Base-by-base conservation (phyloP, 106 monocot species). In the Dendrobium nobile region DNA sequence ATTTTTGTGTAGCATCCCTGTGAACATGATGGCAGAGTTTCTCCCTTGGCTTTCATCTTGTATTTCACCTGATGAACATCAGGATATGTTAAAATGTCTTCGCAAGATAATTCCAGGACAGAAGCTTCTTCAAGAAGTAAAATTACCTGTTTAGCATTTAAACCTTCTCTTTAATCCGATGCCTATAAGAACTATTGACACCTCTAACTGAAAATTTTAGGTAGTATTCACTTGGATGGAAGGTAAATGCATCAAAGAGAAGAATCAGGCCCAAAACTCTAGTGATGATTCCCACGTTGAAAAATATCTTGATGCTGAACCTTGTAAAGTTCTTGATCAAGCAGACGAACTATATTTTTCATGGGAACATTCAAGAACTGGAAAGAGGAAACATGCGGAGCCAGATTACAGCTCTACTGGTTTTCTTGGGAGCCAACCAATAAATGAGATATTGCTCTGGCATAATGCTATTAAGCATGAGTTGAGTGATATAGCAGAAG, bases 1-100 rank as follows among this genome's bases (percentile, higher is more conserved):
- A 81, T 98, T 98, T 78, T 48, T 98, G 3, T 98, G 94, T 79
- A 98, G 92, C 85, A 98, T 98, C 75, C 98, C 98, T 79, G 98
- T 98, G 40, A 95, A 89, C 78, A 98, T 92, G 92, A 85, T 98
- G 88, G 87, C 82, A 13, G 87, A 98, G 42, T 98, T 92, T 80
- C 85, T 98, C 85, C 91, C 94, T 54, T 95, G 94, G 94, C 88
- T 98, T 79, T 92, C 92, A 75, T 85, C 91, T 77, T 95, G 85
- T 75, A 85, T 98, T 74, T 87, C 98, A 31, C 61, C 89, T 80
- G 94, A 91, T 84, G 98, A 98, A 86, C 82, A 85, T 37, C 85
- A 90, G 42, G 94, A 98, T 82, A 87, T 98, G 86, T 80, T 88
- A n/a, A 92, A 84, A 43, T 98, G 94, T 40, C 80, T 98, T 75